A percentile compares a stretch with the other conserved stretches of the same genome.
Evolutionary conservation across 495 filamentous ascomycete genomes (phyloP).

Genomic region (Xylaria grammica): DNA sequence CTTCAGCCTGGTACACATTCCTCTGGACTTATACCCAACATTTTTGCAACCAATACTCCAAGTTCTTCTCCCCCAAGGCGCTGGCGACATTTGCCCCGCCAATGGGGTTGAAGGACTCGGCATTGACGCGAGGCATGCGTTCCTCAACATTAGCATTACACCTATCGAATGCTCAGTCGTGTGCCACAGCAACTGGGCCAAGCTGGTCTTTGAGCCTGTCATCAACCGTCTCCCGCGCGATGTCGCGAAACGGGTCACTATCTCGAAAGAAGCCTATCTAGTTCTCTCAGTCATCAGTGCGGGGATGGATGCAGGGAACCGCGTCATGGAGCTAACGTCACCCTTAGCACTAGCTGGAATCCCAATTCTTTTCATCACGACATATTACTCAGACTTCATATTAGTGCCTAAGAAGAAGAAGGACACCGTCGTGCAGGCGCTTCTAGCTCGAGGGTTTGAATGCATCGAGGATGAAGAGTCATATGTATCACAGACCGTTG

Average conservation of each 20-base stretch:
- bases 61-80: conserved; percentile 68
- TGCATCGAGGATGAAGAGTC: conserved; percentile 72
- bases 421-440: conserved; percentile 71
- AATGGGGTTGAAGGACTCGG: conserved; percentile 46
- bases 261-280: conserved; percentile 83
- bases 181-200: conserved; percentile 74
- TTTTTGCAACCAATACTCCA: conserved; percentile 84
- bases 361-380: conserved; percentile 97
- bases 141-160: conserved; percentile 92
- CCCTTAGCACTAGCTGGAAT: conserved; percentile 91
- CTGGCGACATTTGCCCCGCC: conserved; percentile 33
- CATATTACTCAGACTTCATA: conserved; percentile 97
- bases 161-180: conserved; percentile 93
- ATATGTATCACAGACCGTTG: conserved; percentile 66
- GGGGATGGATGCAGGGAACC: conserved; percentile 90
- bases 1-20: conserved; percentile 89
- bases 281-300: conserved; percentile 87
- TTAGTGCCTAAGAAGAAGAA: conserved; percentile 80
- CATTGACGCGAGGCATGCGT: conserved; percentile 66
- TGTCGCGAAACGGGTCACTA: conserved; percentile 61
- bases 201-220: conserved; percentile 74
- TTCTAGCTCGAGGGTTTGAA: conserved; percentile 81
- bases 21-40: conserved; percentile 76
- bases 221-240: conserved; percentile 57
- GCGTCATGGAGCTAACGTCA: conserved; percentile 89